phyloP scores from a whole-genome alignment of 2,329 filamentous ascomycete genomes.

The Ophiobolus disseminans region DNA sequence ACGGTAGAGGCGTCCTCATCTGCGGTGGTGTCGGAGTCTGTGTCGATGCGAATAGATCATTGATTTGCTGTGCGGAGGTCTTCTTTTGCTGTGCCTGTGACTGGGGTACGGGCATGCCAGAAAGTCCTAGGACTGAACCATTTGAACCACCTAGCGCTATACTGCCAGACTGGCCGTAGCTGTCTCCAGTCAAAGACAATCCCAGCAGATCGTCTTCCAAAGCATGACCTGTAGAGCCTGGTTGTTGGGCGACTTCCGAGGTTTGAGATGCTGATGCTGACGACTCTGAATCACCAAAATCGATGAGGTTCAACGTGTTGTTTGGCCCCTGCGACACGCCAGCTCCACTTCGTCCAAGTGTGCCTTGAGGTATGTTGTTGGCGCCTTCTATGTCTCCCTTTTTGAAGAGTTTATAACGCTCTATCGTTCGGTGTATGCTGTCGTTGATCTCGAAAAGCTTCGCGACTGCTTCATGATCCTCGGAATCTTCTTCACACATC shows the following conservation, averaged over 20 bases:
- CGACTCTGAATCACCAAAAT: constrained; percentile 76
- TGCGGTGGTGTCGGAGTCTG: constrained; percentile 46
- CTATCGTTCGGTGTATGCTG: constrained; percentile 95
- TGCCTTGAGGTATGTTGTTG: constrained; percentile 82
- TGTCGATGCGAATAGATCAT: constrained; percentile 64
- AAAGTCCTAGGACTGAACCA: constrained; percentile 48
- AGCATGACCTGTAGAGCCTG: constrained; percentile 64
- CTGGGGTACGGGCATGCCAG: constrained; percentile 41
- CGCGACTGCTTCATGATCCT: constrained; percentile 93
- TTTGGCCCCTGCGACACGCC: constrained; percentile 70
- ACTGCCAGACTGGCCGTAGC: constrained; percentile 76
- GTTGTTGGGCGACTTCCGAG: constrained; percentile 51
- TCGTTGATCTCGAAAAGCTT: constrained; percentile 98
- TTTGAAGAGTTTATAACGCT: constrained; percentile 94
- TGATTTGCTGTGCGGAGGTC: constrained; percentile 58
- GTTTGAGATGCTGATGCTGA: constrained; percentile 36
- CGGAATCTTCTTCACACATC: constrained; percentile 99
- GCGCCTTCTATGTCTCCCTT: constrained; percentile 89
- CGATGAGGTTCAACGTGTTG: constrained; percentile 90
- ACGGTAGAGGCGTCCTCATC: constrained; percentile 57
- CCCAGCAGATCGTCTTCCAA: constrained; percentile 92
- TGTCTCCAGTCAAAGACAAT: constrained; percentile 74
- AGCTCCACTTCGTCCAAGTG: constrained; percentile 70
- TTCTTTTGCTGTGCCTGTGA: constrained; percentile 49
- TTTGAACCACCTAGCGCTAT: constrained; percentile 76